Evolutionary conservation across 257 asterid genomes (phyloP).

Genomic region (Solanum neorickii): DNA sequence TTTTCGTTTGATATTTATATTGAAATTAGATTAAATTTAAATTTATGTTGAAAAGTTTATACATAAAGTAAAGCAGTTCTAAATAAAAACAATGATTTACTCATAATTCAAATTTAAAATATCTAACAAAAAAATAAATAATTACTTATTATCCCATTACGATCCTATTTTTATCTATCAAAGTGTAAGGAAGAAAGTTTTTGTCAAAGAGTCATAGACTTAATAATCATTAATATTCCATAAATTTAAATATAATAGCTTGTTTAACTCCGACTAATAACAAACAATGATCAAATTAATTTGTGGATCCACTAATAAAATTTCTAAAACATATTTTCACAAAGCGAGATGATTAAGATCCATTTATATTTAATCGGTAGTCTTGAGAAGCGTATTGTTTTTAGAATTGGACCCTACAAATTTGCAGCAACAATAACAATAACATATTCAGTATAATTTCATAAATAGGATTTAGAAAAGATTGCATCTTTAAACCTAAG

Average conservation of each 20-base stretch:
- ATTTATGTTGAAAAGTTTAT: not conserved
- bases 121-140: not conserved
- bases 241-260: no score
- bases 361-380: not conserved
- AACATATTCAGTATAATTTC: accelerated
- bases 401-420: accelerated
- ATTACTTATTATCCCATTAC: not conserved
- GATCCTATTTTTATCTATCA: not conserved
- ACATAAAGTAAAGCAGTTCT: accelerated
- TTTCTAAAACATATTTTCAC: no score
- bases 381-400: not conserved
- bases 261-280: no score
- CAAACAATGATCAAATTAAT: not conserved
- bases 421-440: not conserved
- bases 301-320: not conserved
- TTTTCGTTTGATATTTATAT: not conserved
- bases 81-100: not conserved
- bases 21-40: not conserved
- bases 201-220: not conserved
- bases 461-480: accelerated
- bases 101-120: not conserved
- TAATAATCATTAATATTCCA: not conserved
- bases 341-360: not conserved
- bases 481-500: not conserved
- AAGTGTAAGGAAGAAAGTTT: not conserved